A percentile compares a stretch with the other conserved stretches of the same genome.
These are phyloP conservation scores for Verticillium zaregamsianum DNA, from an alignment of 2,329 filamentous ascomycete genomes.

Conservation along the genomic window DNA sequence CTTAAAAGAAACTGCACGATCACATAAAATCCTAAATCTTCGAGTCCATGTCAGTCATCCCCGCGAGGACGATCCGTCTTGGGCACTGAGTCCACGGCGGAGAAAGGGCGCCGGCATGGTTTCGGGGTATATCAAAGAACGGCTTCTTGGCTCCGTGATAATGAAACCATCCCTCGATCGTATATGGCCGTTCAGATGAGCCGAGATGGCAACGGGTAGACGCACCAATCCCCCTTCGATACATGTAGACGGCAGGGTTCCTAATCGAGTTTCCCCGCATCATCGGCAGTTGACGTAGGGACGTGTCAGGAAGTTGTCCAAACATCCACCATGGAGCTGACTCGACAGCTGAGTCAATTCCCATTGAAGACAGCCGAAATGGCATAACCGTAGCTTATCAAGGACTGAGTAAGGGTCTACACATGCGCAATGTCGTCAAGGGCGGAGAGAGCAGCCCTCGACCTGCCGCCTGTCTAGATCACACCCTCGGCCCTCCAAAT, in stretches of 20 bases:
- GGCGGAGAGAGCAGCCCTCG: not conserved
- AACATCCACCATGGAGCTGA: not conserved
- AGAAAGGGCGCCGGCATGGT: not conserved
- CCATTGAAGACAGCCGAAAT: too few species aligned
- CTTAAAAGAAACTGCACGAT: too few species aligned
- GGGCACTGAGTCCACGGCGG: not conserved
- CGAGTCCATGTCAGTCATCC: not conserved
- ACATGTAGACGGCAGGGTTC: not conserved
- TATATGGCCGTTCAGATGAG: not conserved
- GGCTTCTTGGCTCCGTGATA: not conserved
- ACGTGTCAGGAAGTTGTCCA: not conserved
- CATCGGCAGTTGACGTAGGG: not conserved
- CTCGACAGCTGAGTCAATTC: not conserved
- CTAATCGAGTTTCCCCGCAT: not conserved
- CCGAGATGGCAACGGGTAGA: not conserved
- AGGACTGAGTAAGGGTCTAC: not conserved
- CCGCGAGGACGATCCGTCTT: not conserved
- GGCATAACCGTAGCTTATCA: too few species aligned
- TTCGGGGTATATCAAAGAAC: not conserved
- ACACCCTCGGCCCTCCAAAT: constrained; percentile 29
- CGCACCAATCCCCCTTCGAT: not conserved
- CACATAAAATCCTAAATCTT: too few species aligned
- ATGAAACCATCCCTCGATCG: not conserved
- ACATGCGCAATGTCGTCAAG: too few species aligned
- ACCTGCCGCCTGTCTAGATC: constrained; percentile 48